Conservation (phyloP, 169 alveolate genomes). For the Plasmodium blacklocki region DNA sequence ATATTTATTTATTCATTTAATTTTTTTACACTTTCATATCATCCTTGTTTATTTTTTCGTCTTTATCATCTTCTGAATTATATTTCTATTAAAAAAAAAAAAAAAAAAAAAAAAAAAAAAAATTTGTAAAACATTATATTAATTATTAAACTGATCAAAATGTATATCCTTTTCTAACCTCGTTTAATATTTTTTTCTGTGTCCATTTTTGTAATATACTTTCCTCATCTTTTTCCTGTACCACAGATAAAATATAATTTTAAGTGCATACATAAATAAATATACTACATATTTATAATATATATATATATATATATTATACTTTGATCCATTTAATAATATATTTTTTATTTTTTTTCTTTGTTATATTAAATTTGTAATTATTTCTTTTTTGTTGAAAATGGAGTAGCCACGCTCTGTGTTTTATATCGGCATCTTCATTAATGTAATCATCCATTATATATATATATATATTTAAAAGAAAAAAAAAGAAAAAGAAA, state of each 20-base stretch:
- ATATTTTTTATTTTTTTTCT: conserved; percentile 24
- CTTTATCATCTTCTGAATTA: conserved; percentile 12
- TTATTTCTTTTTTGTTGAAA: conserved; percentile 18
- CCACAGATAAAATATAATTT: neutral
- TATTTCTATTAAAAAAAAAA: conserved; percentile 20
- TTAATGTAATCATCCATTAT: conserved; percentile 46
- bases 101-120: conserved; percentile 8
- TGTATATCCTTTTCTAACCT: conserved; percentile 4
- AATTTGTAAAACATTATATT: neutral
- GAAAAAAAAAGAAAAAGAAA: too few species aligned
- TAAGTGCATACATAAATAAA: neutral
- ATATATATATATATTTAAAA: too few species aligned
- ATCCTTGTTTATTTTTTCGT: neutral
- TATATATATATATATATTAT: neutral
- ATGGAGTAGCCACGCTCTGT: conserved; percentile 38
- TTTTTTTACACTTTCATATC: neutral
- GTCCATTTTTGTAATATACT: conserved; percentile 43
- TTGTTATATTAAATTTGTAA: conserved; percentile 29
- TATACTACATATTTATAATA: neutral
- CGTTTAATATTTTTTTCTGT: conserved; percentile 19
- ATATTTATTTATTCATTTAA: neutral
- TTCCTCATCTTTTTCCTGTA: conserved; percentile 39
- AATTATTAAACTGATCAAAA: too few species aligned
- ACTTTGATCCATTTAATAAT: conserved; percentile 48
- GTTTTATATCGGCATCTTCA: conserved; percentile 38